Percentiles rank a stretch among this genome's conserved stretches.
phyloP scores from a whole-genome alignment of 1,284 basidiomycete species.

The Takashimella koratensis region DNA sequence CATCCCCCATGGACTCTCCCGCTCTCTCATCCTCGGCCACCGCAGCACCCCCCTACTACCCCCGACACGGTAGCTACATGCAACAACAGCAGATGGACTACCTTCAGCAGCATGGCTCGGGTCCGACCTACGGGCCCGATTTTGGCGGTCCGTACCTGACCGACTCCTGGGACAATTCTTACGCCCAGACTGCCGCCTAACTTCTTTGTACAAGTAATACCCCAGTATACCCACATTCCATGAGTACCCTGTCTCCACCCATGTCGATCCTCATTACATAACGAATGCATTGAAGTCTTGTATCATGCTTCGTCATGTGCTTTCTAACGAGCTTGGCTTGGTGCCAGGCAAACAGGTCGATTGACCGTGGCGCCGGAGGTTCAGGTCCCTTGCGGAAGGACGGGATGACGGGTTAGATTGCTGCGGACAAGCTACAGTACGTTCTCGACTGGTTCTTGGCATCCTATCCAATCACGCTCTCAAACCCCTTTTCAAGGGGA shows the following conservation, averaged over 20 bases:
- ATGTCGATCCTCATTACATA: conserved; percentile 1
- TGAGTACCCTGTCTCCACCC: background rate
- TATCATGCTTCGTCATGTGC: too few relatives aligned
- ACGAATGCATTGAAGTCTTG: background rate
- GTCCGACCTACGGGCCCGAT: conserved; percentile 23
- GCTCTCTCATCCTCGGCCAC: conserved; percentile 21
- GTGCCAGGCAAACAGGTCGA: too few relatives aligned
- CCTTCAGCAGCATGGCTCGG: conserved; percentile 21
- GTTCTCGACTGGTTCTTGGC: too few relatives aligned
- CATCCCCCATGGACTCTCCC: conserved; percentile 20
- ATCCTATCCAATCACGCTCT: too few relatives aligned
- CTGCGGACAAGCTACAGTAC: too few relatives aligned
- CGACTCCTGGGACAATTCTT: conserved; percentile 23
- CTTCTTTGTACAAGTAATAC: background rate
- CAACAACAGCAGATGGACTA: conserved; percentile 37
- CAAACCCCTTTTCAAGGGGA: too few relatives aligned
- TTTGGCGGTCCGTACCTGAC: conserved; percentile 30
- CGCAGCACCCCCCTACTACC: conserved; percentile 16
- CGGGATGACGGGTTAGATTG: too few relatives aligned
- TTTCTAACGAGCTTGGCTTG: too few relatives aligned
- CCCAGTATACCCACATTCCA: conserved; percentile 6
- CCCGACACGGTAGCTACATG: conserved; percentile 22
- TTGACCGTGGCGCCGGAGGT: too few relatives aligned
- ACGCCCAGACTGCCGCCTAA: conserved; percentile 9
- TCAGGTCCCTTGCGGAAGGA: too few relatives aligned